Evolutionary conservation across 106 monocot species (phyloP).

Genomic region (Gastrodia elata): DNA sequence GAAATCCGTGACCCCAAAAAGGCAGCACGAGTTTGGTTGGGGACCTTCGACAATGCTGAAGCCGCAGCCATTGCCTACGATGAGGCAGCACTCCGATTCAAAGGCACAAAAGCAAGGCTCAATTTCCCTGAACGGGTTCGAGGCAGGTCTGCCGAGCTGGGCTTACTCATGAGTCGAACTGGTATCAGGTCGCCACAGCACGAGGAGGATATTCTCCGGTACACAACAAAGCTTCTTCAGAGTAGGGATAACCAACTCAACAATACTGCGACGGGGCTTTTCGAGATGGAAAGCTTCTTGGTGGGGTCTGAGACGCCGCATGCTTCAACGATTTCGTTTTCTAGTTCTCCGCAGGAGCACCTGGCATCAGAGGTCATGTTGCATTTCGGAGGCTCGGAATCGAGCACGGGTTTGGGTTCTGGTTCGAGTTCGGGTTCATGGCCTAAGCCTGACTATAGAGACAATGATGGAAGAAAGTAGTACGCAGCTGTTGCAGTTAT

Average conservation of each 20-base stretch:
- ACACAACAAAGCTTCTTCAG: no score
- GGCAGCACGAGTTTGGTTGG: slow-evolving; percentile 71
- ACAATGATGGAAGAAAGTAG: no score
- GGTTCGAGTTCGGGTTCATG: neutral
- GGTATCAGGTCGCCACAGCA: neutral
- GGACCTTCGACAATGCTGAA: slow-evolving; percentile 76
- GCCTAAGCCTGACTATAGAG: neutral
- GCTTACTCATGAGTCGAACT: neutral
- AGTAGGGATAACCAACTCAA: neutral
- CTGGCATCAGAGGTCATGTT: neutral
- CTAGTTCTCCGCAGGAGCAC: neutral
- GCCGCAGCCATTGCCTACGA: slow-evolving; percentile 55
- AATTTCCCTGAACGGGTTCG: slow-evolving; percentile 34
- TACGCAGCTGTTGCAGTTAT: no score
- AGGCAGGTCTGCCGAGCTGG: no score
- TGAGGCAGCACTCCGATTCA: slow-evolving; percentile 40
- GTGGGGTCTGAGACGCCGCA: no score
- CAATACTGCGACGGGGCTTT: neutral
- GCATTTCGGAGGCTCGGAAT: neutral
- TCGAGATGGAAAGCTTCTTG: neutral
- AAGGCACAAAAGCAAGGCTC: slow-evolving; percentile 45
- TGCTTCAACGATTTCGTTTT: neutral
- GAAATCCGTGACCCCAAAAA: slow-evolving; percentile 80
- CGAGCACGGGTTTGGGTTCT: neutral
- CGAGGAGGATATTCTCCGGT: no score